A percentile compares a stretch with the other conserved stretches of the same genome.
These are phyloP conservation scores for Apocynum venetum DNA, from an alignment of 257 asterid genomes.

Conservation along the genomic window DNA sequence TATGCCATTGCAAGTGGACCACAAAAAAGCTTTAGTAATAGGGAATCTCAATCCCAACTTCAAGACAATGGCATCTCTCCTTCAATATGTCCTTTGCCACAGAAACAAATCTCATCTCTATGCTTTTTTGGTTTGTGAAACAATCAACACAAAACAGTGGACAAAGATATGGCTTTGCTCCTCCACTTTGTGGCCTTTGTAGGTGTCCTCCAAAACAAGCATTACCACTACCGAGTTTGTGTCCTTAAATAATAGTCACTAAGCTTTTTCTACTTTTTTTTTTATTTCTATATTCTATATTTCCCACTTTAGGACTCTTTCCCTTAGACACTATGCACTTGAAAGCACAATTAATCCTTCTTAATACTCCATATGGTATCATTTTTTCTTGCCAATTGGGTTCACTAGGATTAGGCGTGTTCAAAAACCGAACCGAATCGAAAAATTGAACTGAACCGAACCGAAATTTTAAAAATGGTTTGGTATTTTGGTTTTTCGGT, in stretches of 20 bases:
- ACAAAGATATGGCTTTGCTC: constrained; percentile 2
- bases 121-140: constrained; percentile 2
- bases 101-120: constrained; percentile 3
- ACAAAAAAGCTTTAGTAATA: background rate
- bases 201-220: constrained; percentile 12
- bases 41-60: constrained; percentile 8
- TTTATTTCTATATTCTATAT: background rate
- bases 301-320: constrained; percentile 1
- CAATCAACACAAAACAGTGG: background rate
- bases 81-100: background rate
- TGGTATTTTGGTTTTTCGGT: too few relatives aligned
- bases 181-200: constrained; percentile 11
- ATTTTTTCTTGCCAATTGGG: background rate
- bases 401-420: constrained; percentile 1
- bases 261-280: constrained; percentile 1
- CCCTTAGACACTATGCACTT: background rate
- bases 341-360: background rate
- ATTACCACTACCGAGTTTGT: background rate
- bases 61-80: constrained; percentile 12
- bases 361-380: background rate
- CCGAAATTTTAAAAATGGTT: too few relatives aligned
- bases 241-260: constrained; percentile 22
- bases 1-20: background rate
- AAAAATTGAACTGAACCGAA: too few relatives aligned
- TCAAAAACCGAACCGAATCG: too few relatives aligned